Evolutionary conservation across 805 yeast species (phyloP), one percentile per base, ranked within the genome.

Genomic region (Vanderwaltozyma yarrowii): DNA sequence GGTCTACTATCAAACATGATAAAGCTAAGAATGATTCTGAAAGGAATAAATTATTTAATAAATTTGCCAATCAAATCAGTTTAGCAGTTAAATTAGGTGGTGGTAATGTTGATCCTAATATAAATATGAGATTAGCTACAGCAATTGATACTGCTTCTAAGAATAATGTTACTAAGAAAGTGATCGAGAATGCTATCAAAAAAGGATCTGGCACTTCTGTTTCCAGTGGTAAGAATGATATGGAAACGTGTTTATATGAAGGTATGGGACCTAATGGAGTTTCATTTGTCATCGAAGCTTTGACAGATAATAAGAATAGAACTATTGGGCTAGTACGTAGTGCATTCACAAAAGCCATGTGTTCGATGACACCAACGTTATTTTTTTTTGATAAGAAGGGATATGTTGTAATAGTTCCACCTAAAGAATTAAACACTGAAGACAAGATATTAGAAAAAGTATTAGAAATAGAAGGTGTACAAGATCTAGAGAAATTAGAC

Each of bases 1-100:
- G 98, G 98, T 84, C 94, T 31, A 85, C 83, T 34, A 89, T 92
- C 49, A 82, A 87, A 54, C 96, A 87, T 56, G 92, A 83, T 56
- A 89, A 89, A 62, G 95, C 95, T 39, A 84, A 85, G 45, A 86
- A 87, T 52, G 98, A 89, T 62, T 83, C 86, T 16, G 76, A 72
- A 41, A 78, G 75, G 57, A 79, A 85, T 42, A 72, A 76, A 39
- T 67, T 76, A 21, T 77, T 85, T 5, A 80, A 78, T 49, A 75
- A 78, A 47, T 67, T 82, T 52, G 80, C 96, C 5, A 72, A 76
- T 32, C 72, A 76, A 50, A 83, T 89, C 42, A 76, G 82, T 13
- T 69, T 82, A 30, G 81, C 92, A 33, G 89, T 85, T 1, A 78
- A 76, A 45, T 46, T 47, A 42, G 69, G 72, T 46, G 71, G 94